These are phyloP conservation scores for Pyricularia pennisetigena DNA, from an alignment of 2,329 filamentous ascomycete genomes.

Conservation along the genomic window DNA sequence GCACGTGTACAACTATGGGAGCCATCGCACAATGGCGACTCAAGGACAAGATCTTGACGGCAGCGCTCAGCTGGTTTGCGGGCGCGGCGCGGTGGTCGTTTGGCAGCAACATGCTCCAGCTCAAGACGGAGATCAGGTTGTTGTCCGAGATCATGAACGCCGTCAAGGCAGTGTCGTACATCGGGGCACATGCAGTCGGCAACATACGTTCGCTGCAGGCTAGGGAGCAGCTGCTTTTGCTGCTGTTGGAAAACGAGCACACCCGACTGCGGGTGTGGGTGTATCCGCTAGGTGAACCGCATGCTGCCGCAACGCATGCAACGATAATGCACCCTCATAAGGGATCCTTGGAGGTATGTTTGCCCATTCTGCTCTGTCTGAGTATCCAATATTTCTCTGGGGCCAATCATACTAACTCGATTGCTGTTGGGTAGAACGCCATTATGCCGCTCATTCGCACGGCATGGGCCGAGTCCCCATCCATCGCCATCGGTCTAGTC, in stretches of 20 bases:
- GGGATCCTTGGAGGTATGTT: conserved; percentile 27
- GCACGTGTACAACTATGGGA: conserved; percentile 58
- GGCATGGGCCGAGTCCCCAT: conserved; percentile 79
- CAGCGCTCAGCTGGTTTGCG: conserved; percentile 81
- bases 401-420: not conserved
- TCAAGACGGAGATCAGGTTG: conserved; percentile 84
- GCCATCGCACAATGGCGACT: conserved; percentile 63
- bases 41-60: conserved; percentile 82
- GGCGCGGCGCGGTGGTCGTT: conserved; percentile 84
- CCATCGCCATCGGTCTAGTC: conserved; percentile 77
- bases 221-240: conserved; percentile 75
- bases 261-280: conserved; percentile 82
- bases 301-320: conserved; percentile 17
- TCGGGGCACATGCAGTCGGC: conserved; percentile 42
- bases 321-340: conserved; percentile 30
- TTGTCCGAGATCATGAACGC: conserved; percentile 64
- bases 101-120: conserved; percentile 83
- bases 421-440: conserved; percentile 15
- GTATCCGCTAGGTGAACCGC: conserved; percentile 62
- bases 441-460: conserved; percentile 60
- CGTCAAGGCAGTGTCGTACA: conserved; percentile 52
- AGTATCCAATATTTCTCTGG: not conserved
- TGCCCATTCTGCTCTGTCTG: not conserved
- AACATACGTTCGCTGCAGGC: conserved; percentile 57
- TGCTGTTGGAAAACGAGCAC: conserved; percentile 78